Evolutionary conservation across 2,329 filamentous ascomycete genomes (phyloP).

Genomic region (Penicillium sp.): DNA sequence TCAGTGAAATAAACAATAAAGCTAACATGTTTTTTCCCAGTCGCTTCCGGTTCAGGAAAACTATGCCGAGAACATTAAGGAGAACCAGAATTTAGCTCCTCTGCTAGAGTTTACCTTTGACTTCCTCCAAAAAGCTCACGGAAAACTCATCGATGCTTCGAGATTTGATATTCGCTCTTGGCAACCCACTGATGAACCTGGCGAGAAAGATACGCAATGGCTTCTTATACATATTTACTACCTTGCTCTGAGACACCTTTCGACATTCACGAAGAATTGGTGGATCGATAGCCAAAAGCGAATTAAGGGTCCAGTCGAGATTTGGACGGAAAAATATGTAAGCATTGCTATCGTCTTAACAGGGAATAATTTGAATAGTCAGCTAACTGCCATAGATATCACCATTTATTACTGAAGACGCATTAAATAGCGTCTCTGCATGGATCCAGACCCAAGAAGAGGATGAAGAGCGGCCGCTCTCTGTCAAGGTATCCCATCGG

Average conservation of each 20-base stretch:
- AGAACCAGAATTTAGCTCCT: slow-evolving; percentile 63
- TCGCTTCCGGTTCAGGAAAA: slow-evolving; percentile 78
- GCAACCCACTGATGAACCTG: slow-evolving; percentile 54
- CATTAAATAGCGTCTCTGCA: slow-evolving; percentile 36
- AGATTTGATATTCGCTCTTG: slow-evolving; percentile 69
- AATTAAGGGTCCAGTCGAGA: slow-evolving; percentile 75
- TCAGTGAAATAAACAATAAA: neutral
- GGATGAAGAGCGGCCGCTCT: slow-evolving; percentile 52
- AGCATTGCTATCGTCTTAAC: slow-evolving; percentile 58
- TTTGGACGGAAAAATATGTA: slow-evolving; percentile 82
- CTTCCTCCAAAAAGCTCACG: slow-evolving; percentile 73
- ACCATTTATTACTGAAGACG: slow-evolving; percentile 37
- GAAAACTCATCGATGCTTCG: slow-evolving; percentile 64
- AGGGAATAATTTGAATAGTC: neutral
- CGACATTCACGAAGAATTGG: slow-evolving; percentile 77
- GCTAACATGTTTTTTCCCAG: slow-evolving; percentile 31
- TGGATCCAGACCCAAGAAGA: slow-evolving; percentile 42
- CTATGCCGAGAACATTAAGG: slow-evolving; percentile 75
- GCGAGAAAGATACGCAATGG: slow-evolving; percentile 75
- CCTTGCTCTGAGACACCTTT: slow-evolving; percentile 69
- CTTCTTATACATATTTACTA: slow-evolving; percentile 84
- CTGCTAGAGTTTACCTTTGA: slow-evolving; percentile 79
- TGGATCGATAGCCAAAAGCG: slow-evolving; percentile 74
- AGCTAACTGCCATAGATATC: slow-evolving; percentile 31
- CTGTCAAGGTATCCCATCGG: slow-evolving; percentile 67